phyloP scores from a whole-genome alignment of 2,329 filamentous ascomycete species.

The Hypomyces perniciosus region DNA sequence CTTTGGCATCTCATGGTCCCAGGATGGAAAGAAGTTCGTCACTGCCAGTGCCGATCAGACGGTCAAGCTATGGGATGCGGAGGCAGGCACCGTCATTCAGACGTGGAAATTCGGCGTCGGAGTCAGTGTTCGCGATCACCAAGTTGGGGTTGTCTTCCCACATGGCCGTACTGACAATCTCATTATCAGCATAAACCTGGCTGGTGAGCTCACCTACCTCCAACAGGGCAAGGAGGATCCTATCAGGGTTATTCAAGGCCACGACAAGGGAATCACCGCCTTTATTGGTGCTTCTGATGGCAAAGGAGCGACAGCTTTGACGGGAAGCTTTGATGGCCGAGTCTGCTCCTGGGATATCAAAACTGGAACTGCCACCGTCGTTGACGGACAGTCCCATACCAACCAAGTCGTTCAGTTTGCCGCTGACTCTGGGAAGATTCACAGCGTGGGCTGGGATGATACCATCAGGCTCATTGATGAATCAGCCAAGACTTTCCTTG shows the following conservation, averaged over 20 bases:
- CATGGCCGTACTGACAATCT: constrained; percentile 74
- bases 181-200: constrained; percentile 83
- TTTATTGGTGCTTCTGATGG: constrained; percentile 42
- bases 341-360: constrained; percentile 77
- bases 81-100: constrained; percentile 68
- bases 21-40: constrained; percentile 77
- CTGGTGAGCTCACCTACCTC: constrained; percentile 87
- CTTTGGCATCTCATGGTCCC: constrained; percentile 84
- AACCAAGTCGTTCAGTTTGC: constrained; percentile 80
- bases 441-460: constrained; percentile 92
- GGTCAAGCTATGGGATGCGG: constrained; percentile 88
- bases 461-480: constrained; percentile 74
- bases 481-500: constrained; percentile 68
- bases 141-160: constrained; percentile 91
- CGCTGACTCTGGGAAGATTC: constrained; percentile 57
- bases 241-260: constrained; percentile 69
- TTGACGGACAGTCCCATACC: constrained; percentile 77
- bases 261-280: constrained; percentile 86
- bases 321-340: constrained; percentile 87
- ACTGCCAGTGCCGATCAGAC: constrained; percentile 94
- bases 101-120: constrained; percentile 82
- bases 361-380: constrained; percentile 59
- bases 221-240: constrained; percentile 64
- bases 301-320: constrained; percentile 65
- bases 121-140: constrained; percentile 73